These are phyloP conservation scores for Penicillium sclerotigenum DNA, from an alignment of 2,329 filamentous ascomycete genomes.

Conservation along the genomic window DNA sequence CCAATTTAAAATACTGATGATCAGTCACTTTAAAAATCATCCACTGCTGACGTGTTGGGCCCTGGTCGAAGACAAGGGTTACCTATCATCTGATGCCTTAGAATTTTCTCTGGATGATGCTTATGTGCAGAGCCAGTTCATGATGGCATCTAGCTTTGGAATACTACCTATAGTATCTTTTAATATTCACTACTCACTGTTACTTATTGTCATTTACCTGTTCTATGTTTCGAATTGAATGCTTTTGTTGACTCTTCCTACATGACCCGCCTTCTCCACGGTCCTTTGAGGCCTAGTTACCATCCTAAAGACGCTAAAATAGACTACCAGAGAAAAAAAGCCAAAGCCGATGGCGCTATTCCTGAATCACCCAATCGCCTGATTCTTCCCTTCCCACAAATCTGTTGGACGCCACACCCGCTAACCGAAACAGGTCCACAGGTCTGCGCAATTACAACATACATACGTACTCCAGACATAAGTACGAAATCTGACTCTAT, in stretches of 20 bases:
- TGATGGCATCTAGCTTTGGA: neutral
- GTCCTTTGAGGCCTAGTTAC: neutral
- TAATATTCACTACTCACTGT: neutral
- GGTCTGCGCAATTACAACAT: neutral
- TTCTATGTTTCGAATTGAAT: neutral
- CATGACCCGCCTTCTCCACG: neutral
- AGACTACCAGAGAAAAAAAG: neutral
- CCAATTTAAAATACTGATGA: neutral
- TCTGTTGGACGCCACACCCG: constrained; percentile 16
- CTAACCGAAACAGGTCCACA: neutral
- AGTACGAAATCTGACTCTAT: neutral
- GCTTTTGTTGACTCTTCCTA: neutral
- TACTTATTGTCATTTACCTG: neutral
- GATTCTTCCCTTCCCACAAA: constrained; percentile 7
- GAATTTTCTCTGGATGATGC: neutral
- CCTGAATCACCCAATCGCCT: constrained; percentile 15
- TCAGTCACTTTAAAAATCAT: neutral
- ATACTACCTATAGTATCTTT: neutral
- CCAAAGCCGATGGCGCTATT: neutral
- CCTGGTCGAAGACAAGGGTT: neutral
- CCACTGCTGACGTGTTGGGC: neutral
- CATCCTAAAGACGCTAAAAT: neutral
- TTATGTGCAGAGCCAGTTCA: neutral
- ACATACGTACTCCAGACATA: too few relatives aligned
- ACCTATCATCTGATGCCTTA: neutral